Evolutionary conservation across 2,329 filamentous ascomycete genomes (phyloP).

Genomic region (Lachnellula hyalina): DNA sequence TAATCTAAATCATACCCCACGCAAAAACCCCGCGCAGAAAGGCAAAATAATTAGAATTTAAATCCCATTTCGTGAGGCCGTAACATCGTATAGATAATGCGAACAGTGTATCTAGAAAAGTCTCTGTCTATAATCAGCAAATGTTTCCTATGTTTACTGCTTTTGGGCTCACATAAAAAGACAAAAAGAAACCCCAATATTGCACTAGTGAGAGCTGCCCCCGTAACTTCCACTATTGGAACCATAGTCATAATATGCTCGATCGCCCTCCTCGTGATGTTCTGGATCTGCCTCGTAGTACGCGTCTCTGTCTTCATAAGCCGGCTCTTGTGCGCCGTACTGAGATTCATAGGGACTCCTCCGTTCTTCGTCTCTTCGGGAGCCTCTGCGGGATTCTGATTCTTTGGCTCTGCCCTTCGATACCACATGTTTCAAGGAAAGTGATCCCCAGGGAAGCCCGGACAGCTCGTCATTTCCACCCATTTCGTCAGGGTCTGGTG

Average conservation of each 20-base stretch:
- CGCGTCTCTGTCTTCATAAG: constrained; percentile 22
- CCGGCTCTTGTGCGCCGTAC: constrained; percentile 1
- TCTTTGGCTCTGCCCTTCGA: constrained; percentile 40
- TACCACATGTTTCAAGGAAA: constrained; percentile 53
- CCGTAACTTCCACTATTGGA: constrained; percentile 27
- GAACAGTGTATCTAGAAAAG: neutral
- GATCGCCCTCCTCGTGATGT: constrained; percentile 25
- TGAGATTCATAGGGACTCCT: constrained; percentile 19
- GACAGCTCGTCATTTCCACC: constrained; percentile 49
- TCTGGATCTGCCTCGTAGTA: constrained; percentile 24
- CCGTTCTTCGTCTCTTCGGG: constrained; percentile 22
- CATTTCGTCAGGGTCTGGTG: constrained; percentile 54
- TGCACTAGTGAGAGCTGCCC: constrained; percentile 20
- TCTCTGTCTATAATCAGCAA: neutral
- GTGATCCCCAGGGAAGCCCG: constrained; percentile 67
- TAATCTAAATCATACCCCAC: neutral
- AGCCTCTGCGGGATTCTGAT: constrained; percentile 37
- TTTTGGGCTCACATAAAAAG: neutral
- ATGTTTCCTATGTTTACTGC: neutral
- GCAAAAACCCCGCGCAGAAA: neutral
- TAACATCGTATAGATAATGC: constrained; percentile 3
- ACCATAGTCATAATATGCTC: constrained; percentile 28
- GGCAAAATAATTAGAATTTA: neutral
- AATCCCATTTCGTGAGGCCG: neutral
- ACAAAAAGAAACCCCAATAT: neutral